phyloP scores from a whole-genome alignment of 805 yeast species.

The Hanseniaspora singularis region DNA sequence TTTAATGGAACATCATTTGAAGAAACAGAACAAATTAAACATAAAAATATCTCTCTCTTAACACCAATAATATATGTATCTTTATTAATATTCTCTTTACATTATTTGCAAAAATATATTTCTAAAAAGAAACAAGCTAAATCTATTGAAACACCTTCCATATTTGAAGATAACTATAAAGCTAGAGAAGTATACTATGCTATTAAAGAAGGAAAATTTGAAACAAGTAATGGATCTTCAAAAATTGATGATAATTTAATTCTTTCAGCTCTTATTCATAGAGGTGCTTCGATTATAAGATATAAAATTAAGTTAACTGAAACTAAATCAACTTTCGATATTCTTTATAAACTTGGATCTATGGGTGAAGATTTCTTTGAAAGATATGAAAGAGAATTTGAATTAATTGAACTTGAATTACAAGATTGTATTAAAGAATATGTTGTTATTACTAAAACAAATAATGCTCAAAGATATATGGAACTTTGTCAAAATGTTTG shows the following conservation, averaged over 20 bases:
- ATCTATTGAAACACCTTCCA: constrained; percentile 33
- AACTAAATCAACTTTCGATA: constrained; percentile 52
- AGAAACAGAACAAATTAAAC: constrained; percentile 8
- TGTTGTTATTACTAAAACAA: constrained; percentile 48
- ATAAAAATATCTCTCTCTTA: constrained; percentile 10
- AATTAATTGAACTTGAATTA: constrained; percentile 70
- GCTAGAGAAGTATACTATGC: constrained; percentile 52
- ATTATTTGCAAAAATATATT: constrained; percentile 9
- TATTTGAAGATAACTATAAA: constrained; percentile 53
- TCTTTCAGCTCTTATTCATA: constrained; percentile 52
- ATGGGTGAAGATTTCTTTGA: constrained; percentile 83
- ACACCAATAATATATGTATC: constrained; percentile 13
- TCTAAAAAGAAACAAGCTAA: constrained; percentile 8
- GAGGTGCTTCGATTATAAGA: constrained; percentile 82
- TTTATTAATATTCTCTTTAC: constrained; percentile 2
- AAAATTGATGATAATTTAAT: constrained; percentile 68
- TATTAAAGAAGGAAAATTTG: constrained; percentile 35
- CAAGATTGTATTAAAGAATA: constrained; percentile 67
- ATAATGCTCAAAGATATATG: constrained; percentile 69
- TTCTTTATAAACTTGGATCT: constrained; percentile 73
- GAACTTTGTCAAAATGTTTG: constrained; percentile 79
- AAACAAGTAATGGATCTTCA: constrained; percentile 25
- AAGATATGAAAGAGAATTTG: constrained; percentile 64
- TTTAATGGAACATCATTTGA: constrained; percentile 15
- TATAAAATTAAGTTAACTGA: constrained; percentile 75